Evolutionary conservation across 768 basidiomycete species (phyloP), one percentile per base, ranked within the genome.

Genomic region (Podaxis sp.): DNA sequence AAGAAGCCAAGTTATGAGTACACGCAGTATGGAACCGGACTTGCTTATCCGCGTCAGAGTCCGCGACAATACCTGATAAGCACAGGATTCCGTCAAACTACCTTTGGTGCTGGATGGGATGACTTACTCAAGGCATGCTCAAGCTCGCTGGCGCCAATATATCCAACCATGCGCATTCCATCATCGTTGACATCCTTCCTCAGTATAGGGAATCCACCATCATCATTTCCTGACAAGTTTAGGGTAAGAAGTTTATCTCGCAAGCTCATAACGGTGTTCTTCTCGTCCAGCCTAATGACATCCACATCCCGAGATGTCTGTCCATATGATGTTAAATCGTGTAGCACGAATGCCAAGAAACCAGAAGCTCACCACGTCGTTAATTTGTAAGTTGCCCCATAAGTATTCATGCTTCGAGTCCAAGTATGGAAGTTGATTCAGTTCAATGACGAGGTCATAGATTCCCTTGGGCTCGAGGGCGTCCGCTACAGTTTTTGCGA

Each of bases 381-480:
- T 80, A 53, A 95, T 87, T 58, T 87, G 84, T 10, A 86, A 77
- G 36, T 78, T 78, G 0, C 89, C 92, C 93, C 95, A 98, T 23
- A 91, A 74, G 69, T 96, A 93, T 67, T 95, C 89, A 63, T 89
- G 87, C 73, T 96, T 98, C 48, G 86, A 77, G 70, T 98, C 93
- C 62, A 99, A 83, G 71, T 93, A 98, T 0, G 97, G 97, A 10
- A 98, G 82, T 70, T 95, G 88, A 46, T 85, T 85, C 27, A 98
- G 81, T 78, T 95, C 93, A 58, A 98, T 98, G 60, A 93, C 93
- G 38, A 98, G 83, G 72, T 99, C 97, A 69, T 98, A 99, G 58
- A 99, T 98, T 7, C 95, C 95, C 69, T 95, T 93, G 2, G 91
- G 91, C 70, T 95, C 91, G 59, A 97, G 71, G 1, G 87, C 86